A percentile compares a stretch with the other conserved stretches of the same genome.
Conservation (phyloP, 495 filamentous ascomycete species). For the Pseudevernia furfuracea region DNA sequence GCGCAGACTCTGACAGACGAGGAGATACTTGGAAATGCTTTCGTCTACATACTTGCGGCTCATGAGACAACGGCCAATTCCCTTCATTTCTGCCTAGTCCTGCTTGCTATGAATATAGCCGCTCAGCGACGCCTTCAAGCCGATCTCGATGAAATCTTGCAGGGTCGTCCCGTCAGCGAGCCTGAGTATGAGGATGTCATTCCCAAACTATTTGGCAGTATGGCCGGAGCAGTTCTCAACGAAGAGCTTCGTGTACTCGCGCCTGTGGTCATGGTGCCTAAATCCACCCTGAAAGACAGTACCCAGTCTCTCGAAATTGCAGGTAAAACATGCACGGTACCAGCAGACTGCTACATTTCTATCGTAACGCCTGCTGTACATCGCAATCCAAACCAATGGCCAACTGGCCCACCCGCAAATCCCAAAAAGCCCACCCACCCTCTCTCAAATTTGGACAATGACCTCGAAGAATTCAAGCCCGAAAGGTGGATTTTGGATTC, state of each 20-base stretch:
- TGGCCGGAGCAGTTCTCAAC: constrained; percentile 62
- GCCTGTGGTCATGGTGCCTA: constrained; percentile 54
- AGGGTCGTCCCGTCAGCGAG: constrained; percentile 38
- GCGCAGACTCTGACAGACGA: constrained; percentile 38
- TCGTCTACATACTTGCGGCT: constrained; percentile 63
- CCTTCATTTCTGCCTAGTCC: constrained; percentile 53
- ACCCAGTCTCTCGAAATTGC: constrained; percentile 47
- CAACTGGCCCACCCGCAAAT: constrained; percentile 27
- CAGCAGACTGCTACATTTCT: constrained; percentile 39
- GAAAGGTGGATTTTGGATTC: constrained; percentile 51
- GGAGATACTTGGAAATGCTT: constrained; percentile 64
- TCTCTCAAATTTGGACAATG: constrained; percentile 28
- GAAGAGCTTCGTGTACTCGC: constrained; percentile 59
- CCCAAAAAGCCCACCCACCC: constrained; percentile 22
- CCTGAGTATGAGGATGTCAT: constrained; percentile 57
- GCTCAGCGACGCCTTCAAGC: constrained; percentile 53
- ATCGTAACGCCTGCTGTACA: constrained; percentile 44
- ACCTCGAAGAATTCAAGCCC: constrained; percentile 44
- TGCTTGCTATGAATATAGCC: constrained; percentile 51
- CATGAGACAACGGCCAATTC: constrained; percentile 66
- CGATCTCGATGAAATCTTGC: constrained; percentile 52
- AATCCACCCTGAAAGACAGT: constrained; percentile 39
- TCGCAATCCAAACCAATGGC: constrained; percentile 53
- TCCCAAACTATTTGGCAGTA: constrained; percentile 49
- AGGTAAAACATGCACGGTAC: constrained; percentile 43